Conservation (phyloP, 1,139 yeast genomes). For the Lodderomyces pseudojiufengensis region DNA sequence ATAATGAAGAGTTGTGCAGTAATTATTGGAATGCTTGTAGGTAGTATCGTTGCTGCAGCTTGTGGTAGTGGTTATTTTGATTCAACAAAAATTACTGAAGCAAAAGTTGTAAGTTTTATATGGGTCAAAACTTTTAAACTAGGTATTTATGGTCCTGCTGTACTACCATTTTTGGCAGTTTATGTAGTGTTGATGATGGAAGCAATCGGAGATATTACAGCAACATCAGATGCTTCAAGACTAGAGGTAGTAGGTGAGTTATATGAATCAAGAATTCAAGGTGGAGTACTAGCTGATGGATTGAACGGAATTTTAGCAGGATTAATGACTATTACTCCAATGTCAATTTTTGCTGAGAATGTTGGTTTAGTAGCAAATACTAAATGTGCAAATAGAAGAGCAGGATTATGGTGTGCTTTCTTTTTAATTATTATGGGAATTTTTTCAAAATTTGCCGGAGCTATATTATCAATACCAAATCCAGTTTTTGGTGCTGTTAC, state of each 20-base stretch:
- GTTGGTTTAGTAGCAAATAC: slow-evolving; percentile 91
- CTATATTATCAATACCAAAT: slow-evolving; percentile 77
- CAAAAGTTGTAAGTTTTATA: slow-evolving; percentile 81
- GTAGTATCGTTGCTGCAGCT: slow-evolving; percentile 89
- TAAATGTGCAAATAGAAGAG: slow-evolving; percentile 81
- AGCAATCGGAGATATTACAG: slow-evolving; percentile 90
- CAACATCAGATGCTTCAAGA: slow-evolving; percentile 86
- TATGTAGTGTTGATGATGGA: slow-evolving; percentile 82
- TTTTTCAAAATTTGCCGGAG: slow-evolving; percentile 86
- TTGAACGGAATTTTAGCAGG: slow-evolving; percentile 70
- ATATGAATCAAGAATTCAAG: slow-evolving; percentile 84
- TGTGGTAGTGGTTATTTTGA: slow-evolving; percentile 85
- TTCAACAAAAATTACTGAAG: slow-evolving; percentile 47
- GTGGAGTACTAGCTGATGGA: slow-evolving; percentile 85
- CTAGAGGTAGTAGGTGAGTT: slow-evolving; percentile 74
- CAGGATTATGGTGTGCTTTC: slow-evolving; percentile 87
- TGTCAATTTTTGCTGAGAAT: slow-evolving; percentile 89
- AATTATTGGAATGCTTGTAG: slow-evolving; percentile 74
- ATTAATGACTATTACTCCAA: slow-evolving; percentile 71
- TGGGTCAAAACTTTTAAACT: slow-evolving; percentile 86
- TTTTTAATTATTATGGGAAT: slow-evolving; percentile 81
- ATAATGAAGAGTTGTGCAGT: slow-evolving; percentile 93
- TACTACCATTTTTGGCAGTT: slow-evolving; percentile 81
- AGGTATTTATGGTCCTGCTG: slow-evolving; percentile 74
- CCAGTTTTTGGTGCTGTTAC: slow-evolving; percentile 93